Evolutionary conservation across 2,329 filamentous ascomycete species (phyloP), one percentile per base, ranked within the genome.

Genomic region (Ambrosiella xylebori): DNA sequence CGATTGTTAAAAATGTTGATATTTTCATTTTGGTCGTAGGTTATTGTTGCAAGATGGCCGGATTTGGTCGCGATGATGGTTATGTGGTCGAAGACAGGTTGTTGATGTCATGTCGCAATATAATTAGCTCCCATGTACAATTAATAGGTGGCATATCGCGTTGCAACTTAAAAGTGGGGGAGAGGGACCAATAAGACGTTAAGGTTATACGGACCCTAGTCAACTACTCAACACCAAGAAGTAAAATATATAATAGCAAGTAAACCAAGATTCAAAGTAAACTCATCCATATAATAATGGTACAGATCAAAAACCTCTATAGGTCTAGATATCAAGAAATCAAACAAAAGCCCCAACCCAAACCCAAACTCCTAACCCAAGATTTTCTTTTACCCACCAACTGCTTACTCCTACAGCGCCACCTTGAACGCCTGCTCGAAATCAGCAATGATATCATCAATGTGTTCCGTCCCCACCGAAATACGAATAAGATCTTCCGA

Each of bases 361-460:
- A 51, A 13, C 15, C 7, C 6, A 51, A 51, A 51, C 17, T 27
- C 19, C 19, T 8, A n/a, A n/a, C 19, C 47, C 17, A 27, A 27
- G 47, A 27, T 51, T 51, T 27, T 17, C 19, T 27, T 19, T 9
- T 51, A 27, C 47, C 19, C 19, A 51, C 12, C 47, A 13, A 11
- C 47, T 1, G 19, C 19, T 17, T 27, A 11, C 15, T 17, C 17
- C 17, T 35, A 5, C 50, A 59, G 37, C 41, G 79, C 77, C 35
- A 79, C 76, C 67, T 81, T 78, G 71, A 96, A 94, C 0, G 87
- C 86, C 75, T 95, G 90, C 70, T 91, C 85, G 68, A 97, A 96
- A 71, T 97, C 91, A 65, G 83, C 85, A 67, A 95, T 93, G 66
- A 97, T 96, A 67, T 97, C 91, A 73, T 95, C 90, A 68, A 97